Conservation (phyloP, 176 grass and related monocot genomes). For the Ensete ventricosum region DNA sequence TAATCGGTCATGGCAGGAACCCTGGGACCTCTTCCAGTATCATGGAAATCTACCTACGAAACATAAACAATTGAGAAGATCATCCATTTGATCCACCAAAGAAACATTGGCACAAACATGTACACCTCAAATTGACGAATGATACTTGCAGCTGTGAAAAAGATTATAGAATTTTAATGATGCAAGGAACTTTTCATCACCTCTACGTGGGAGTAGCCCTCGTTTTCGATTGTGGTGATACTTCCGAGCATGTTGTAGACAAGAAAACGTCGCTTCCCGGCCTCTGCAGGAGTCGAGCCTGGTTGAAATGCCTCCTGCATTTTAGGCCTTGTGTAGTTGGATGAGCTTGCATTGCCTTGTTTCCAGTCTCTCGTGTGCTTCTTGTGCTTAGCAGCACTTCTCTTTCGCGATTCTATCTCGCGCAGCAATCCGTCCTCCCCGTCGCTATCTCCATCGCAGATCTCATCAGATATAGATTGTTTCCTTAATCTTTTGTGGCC, state of each 20-base stretch:
- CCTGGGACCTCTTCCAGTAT: constrained; percentile 93
- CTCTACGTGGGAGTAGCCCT: constrained; percentile 79
- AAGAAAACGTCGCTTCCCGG: constrained; percentile 65
- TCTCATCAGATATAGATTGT: constrained; percentile 27
- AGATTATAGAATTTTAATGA: neutral
- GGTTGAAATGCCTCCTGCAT: constrained; percentile 82
- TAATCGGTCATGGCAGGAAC: constrained; percentile 94
- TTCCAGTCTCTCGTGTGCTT: constrained; percentile 21
- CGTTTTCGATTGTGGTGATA: constrained; percentile 84
- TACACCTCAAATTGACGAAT: neutral
- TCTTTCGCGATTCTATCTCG: constrained; percentile 52
- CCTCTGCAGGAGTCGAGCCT: constrained; percentile 60
- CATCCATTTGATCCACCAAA: neutral
- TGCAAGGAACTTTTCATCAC: constrained; percentile 23
- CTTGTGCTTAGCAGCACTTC: constrained; percentile 39
- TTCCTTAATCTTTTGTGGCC: constrained; percentile 46
- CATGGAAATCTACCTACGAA: constrained; percentile 88
- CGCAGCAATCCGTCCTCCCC: constrained; percentile 42
- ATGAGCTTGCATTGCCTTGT: constrained; percentile 43
- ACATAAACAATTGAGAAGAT: constrained; percentile 8
- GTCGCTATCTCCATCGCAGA: constrained; percentile 46
- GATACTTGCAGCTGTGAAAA: neutral
- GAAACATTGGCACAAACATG: neutral
- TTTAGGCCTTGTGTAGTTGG: constrained; percentile 28
- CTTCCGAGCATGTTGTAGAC: constrained; percentile 86